Conservation (phyloP, 306 rosid genomes). For the Astragalus membranaceus region DNA sequence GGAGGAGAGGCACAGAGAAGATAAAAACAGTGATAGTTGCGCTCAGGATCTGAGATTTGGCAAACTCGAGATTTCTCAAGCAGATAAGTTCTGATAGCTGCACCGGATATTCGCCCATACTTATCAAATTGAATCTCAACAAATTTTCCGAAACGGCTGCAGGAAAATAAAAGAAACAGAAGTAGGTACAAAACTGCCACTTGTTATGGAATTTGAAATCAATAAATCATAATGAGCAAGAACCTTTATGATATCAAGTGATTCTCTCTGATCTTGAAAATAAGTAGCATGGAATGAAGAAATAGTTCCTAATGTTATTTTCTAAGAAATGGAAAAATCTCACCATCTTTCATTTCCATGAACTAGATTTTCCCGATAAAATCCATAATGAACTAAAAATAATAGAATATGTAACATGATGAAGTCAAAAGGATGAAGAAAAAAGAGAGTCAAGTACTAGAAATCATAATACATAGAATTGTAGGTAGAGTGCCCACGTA, state of each 20-base stretch:
- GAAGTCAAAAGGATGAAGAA: constrained; percentile 8
- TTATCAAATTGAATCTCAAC: constrained; percentile 84
- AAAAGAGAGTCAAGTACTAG: neutral
- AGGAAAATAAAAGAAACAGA: constrained; percentile 30
- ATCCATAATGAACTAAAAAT: neutral
- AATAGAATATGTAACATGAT: neutral
- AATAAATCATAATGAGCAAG: constrained; percentile 18
- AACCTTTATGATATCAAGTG: neutral
- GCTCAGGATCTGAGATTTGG: constrained; percentile 88
- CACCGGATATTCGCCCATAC: constrained; percentile 80
- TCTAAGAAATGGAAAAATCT: neutral
- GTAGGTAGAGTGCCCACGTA: constrained; percentile 7
- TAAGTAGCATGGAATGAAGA: constrained; percentile 10
- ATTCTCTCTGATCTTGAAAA: constrained; percentile 13
- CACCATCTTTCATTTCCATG: constrained; percentile 8
- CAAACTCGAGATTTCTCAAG: constrained; percentile 94
- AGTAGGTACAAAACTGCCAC: constrained; percentile 16
- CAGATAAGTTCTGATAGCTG: constrained; percentile 92
- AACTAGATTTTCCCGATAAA: neutral
- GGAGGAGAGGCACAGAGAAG: constrained; percentile 89
- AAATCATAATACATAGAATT: constrained; percentile 19
- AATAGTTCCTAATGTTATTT: neutral
- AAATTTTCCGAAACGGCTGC: constrained; percentile 94
- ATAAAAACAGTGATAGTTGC: constrained; percentile 89
- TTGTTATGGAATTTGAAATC: constrained; percentile 21